A percentile compares a stretch with the other conserved stretches of the same genome.
These are phyloP conservation scores for Sphagnum contortum DNA, from an alignment of 225 moss, liverwort and hornwort genomes.

Conservation along the genomic window DNA sequence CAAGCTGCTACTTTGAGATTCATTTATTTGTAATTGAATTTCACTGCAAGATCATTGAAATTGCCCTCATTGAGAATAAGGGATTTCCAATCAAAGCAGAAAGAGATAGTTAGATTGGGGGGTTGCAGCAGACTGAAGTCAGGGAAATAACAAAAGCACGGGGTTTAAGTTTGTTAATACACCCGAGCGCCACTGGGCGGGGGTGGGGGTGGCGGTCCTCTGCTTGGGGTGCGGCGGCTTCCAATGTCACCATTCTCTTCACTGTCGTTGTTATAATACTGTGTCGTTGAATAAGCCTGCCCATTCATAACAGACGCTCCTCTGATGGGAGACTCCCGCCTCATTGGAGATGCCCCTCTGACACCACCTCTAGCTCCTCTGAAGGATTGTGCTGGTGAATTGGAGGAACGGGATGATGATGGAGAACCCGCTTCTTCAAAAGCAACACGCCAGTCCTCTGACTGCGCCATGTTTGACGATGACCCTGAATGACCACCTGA, in stretches of 20 bases:
- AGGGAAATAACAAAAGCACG: too few relatives aligned
- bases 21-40: too few relatives aligned
- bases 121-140: too few relatives aligned
- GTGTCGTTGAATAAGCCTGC: slow-evolving; percentile 9
- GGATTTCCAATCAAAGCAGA: too few relatives aligned
- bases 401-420: slow-evolving; percentile 14
- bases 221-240: slow-evolving; percentile 51
- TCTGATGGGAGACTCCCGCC: slow-evolving; percentile 5
- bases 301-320: slow-evolving; percentile 20
- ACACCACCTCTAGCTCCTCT: slow-evolving; percentile 10
- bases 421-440: slow-evolving; percentile 75
- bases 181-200: slow-evolving; percentile 19
- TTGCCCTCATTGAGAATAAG: too few relatives aligned
- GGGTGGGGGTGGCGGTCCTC: slow-evolving; percentile 64
- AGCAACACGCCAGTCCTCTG: slow-evolving; percentile 88
- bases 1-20: too few relatives aligned
- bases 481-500: slow-evolving; percentile 17
- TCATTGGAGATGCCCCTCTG: slow-evolving; percentile 18
- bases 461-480: slow-evolving; percentile 18
- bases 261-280: slow-evolving; percentile 35
- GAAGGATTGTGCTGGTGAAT: slow-evolving; percentile 2
- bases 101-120: too few relatives aligned
- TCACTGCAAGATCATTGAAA: too few relatives aligned
- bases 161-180: slow-evolving; percentile 22
- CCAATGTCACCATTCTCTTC: slow-evolving; percentile 61